Evolutionary conservation across 1,139 yeast genomes (phyloP).

Genomic region (Blastobotrys illinoisensis): DNA sequence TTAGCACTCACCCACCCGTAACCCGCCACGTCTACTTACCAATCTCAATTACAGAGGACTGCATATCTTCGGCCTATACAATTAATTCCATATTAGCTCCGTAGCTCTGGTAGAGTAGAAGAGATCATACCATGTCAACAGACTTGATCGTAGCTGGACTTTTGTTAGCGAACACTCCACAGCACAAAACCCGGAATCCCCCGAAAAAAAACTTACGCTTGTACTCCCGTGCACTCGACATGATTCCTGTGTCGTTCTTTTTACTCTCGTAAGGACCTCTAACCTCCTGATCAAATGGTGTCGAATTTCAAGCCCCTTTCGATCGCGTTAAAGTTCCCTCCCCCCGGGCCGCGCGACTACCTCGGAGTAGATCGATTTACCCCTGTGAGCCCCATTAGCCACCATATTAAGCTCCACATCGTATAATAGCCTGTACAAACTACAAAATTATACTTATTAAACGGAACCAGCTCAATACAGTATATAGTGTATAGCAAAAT

Average conservation of each 20-base stretch:
- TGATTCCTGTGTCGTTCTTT: neutral
- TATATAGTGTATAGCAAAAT: neutral
- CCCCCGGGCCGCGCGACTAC: neutral
- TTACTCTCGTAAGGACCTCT: neutral
- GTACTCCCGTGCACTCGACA: neutral
- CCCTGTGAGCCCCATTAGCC: neutral
- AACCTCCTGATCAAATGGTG: neutral
- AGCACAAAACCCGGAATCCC: neutral
- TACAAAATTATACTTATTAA: too few species aligned
- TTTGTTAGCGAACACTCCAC: neutral
- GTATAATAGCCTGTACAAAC: too few species aligned
- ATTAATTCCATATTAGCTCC: neutral
- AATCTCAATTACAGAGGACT: constrained; percentile 18
- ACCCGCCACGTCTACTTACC: constrained; percentile 3
- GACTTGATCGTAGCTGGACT: constrained; percentile 31
- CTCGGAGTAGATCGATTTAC: neutral
- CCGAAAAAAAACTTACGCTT: neutral
- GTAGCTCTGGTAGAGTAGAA: neutral
- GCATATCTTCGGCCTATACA: constrained; percentile 23
- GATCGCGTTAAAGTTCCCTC: neutral
- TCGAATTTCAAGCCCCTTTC: neutral
- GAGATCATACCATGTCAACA: constrained; percentile 38
- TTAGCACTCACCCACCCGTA: constrained; percentile 21
- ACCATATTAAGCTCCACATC: too few species aligned
- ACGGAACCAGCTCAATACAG: too few species aligned